Evolutionary conservation across 768 basidiomycete genomes (phyloP).

Genomic region (Russula sp.): DNA sequence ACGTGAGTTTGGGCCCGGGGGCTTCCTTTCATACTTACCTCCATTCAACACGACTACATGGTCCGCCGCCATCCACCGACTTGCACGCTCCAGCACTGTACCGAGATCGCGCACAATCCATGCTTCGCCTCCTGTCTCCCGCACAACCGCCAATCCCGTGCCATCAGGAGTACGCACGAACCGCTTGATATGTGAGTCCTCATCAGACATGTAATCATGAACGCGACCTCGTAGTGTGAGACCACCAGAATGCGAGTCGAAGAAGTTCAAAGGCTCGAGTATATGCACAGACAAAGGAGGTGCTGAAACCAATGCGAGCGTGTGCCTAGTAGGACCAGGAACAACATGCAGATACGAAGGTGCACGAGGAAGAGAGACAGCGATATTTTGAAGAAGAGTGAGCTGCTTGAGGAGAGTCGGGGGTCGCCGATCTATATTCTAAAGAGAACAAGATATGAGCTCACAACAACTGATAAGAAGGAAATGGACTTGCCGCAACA

Average conservation of each 20-base stretch:
- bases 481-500: conserved; percentile 50
- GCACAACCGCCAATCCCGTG: conserved; percentile 60
- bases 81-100: conserved; percentile 40
- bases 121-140: conserved; percentile 53
- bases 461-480: background rate
- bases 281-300: conserved; percentile 58
- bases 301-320: conserved; percentile 47
- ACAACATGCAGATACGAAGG: conserved; percentile 50
- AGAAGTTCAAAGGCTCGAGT: conserved; percentile 52
- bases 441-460: conserved; percentile 6
- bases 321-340: conserved; percentile 36
- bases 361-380: conserved; percentile 39
- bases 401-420: conserved; percentile 77
- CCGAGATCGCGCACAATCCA: conserved; percentile 50
- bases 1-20: conserved; percentile 6
- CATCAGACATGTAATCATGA: conserved; percentile 6
- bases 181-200: conserved; percentile 36
- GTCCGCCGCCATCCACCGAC: conserved; percentile 51
- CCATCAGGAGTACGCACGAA: conserved; percentile 79
- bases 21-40: conserved; percentile 35
- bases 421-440: conserved; percentile 88
- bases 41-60: conserved; percentile 62
- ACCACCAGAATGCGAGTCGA: conserved; percentile 49
- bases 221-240: conserved; percentile 29
- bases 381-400: conserved; percentile 56